Conservation (phyloP, 2,329 filamentous ascomycete genomes). For the Dryadomyces sulphureus region DNA sequence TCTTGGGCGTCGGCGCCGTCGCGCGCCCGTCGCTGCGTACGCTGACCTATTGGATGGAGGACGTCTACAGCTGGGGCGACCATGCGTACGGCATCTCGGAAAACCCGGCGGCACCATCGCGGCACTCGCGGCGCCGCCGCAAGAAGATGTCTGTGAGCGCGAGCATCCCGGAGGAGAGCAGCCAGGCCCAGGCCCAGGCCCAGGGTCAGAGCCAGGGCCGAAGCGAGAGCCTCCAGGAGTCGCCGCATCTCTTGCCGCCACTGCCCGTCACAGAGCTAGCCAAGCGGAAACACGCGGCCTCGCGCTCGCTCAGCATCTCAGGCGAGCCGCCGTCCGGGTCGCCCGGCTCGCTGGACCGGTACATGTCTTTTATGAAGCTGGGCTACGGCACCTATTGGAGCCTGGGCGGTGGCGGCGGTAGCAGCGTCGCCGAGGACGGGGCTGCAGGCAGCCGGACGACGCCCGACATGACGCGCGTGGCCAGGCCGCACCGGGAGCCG, state of each 20-base stretch:
- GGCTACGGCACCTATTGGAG: slow-evolving; percentile 56
- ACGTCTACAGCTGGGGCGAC: slow-evolving; percentile 70
- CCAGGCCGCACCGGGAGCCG: not conserved
- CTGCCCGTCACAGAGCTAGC: slow-evolving; percentile 12
- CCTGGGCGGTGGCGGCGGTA: slow-evolving; percentile 19
- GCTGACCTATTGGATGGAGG: slow-evolving; percentile 75
- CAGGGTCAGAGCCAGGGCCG: not conserved
- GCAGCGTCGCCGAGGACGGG: not conserved
- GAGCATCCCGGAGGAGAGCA: slow-evolving; percentile 9
- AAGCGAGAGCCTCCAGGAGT: not conserved
- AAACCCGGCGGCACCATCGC: slow-evolving; percentile 53
- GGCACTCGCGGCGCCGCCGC: slow-evolving; percentile 14
- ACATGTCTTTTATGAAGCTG: slow-evolving; percentile 50
- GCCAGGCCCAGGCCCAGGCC: slow-evolving; percentile 1
- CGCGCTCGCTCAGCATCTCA: not conserved
- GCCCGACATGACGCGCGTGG: not conserved
- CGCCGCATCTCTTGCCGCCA: slow-evolving; percentile 9
- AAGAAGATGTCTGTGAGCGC: slow-evolving; percentile 5
- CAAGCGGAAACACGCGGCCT: slow-evolving; percentile 5
- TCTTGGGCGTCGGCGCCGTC: slow-evolving; percentile 64
- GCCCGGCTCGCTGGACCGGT: slow-evolving; percentile 27
- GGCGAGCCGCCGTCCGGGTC: slow-evolving; percentile 1
- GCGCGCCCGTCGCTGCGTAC: slow-evolving; percentile 56
- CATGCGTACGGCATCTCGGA: slow-evolving; percentile 74
- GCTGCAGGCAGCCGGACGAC: not conserved